Base-by-base conservation (phyloP, 495 filamentous ascomycete species). In the Penicillium cosmopolitanum region DNA sequence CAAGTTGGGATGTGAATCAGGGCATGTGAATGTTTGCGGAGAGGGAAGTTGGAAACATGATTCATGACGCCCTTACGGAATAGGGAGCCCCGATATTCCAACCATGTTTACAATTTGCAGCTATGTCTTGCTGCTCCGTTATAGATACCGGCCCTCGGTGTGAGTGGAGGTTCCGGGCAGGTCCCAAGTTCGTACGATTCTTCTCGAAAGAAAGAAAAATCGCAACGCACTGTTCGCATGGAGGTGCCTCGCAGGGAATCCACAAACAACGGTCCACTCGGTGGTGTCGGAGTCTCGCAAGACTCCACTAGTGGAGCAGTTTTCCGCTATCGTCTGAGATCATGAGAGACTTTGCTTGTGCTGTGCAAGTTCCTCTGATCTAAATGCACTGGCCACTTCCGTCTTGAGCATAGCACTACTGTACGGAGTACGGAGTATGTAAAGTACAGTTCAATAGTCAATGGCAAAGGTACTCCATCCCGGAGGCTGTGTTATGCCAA, bases 171-270 rank as follows among this genome's bases (percentile, higher is more conserved):
- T 48, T 48, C 46, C 46, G 46, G 23, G 11, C 23, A 25, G 11
- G 46, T 5, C 46, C 19, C 21, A 44, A 40, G 56, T 58, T 58
- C 56, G 56, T 40, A 51, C 31, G 46, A 61, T 56, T 56, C 31
- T 65, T 64, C 61, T 50, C 47, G 61, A 68, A 64, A 51, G 47
- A 50, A 38, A 53, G 21, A 23, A 48, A 28, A 15, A 11, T 6
- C 11, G 18, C 21, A 53, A 60, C 64, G 67, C 67, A 65, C 54
- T 64, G 67, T 65, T 69, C 66, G 35, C 56, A 64, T 33, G 15
- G 53, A 21, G 42, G 46, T 48, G 46, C 46, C 46, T 48, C 7
- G 25, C 57, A 35, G 47, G 34, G 54, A 28, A 33, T 25, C 25
- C 54, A 33, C 58, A 52, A 21, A 12, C 44, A 51, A 51, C 58